Evolutionary conservation across 345 rosid species (phyloP).

Genomic region (Rhodamnia argentea): DNA sequence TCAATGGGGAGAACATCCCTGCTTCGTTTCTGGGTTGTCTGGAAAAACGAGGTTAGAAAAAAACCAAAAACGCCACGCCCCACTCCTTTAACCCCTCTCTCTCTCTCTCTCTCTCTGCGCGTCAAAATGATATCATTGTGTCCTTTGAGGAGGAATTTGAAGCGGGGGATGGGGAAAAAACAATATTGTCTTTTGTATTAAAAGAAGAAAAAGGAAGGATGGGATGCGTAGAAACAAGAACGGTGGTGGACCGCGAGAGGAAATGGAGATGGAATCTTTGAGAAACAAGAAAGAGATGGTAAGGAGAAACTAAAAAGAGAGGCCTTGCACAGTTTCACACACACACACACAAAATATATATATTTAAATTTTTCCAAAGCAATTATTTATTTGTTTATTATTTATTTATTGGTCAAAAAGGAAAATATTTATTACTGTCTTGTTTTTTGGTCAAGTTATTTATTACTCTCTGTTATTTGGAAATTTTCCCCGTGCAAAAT

Average conservation of each 20-base stretch:
- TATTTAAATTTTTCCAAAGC: too few species aligned
- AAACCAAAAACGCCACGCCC: background rate
- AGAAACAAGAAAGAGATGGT: background rate
- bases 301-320: background rate
- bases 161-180: background rate
- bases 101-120: conserved; percentile 1
- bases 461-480: background rate
- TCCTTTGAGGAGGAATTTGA: conserved; percentile 6
- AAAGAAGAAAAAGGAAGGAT: background rate
- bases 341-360: background rate
- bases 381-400: background rate
- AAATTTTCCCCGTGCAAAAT: background rate
- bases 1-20: background rate
- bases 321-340: background rate
- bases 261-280: background rate
- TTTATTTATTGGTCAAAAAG: too few species aligned
- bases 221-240: background rate
- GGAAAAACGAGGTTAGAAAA: background rate
- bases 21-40: conserved; percentile 2
- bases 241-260: background rate
- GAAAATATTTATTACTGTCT: background rate
- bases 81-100: background rate
- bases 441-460: background rate
- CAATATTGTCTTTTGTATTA: background rate
- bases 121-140: conserved; percentile 24